Evolutionary conservation across 345 rosid species (phyloP), one percentile per base, ranked within the genome.

Genomic region (Punica granatum): DNA sequence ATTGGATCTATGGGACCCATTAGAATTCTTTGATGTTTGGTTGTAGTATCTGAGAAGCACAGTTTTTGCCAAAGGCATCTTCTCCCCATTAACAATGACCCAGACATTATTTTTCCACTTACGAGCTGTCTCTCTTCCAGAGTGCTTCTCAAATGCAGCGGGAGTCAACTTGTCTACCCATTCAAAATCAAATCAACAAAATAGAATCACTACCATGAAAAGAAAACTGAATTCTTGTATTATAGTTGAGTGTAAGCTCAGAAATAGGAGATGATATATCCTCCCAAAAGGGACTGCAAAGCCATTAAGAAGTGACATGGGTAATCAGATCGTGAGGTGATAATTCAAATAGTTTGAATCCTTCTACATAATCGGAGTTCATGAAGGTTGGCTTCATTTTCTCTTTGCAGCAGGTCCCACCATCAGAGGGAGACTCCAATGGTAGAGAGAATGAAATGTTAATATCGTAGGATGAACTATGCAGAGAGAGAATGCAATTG

Each of bases 101-200:
- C 99, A 94, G 11, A 94, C 86, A 83, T 94, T 94, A 77, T 94
- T 94, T 80, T 94, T 94, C 99, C 99, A 94, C 74, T 92, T 94
- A 69, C 93, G 85, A 75, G 99, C 97, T 0, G 98, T 92, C 86
- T 92, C 99, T 80, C 99, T 88, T 51, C 99, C 99, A 68, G 99
- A 92, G 78, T 94, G 99, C 89, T 94, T 94, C 88, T 94, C 99
- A 69, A 94, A 94, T 25, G 96, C 98, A 76, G 97, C 93, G 10
- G 98, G 99, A 73, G 96, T 89, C 79, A 92, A 72, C 89, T 89
- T 94, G 67, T 81, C 99, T 94, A 77, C 60, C 41, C 67, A 84
- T 67, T 70, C 62, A 37, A 4, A n/a, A 37, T 37, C 41, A 64
- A 76, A 78, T 66, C 65, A 70, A 46, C 56, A 67, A 60, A 76